These are phyloP conservation scores for Phaeomoniella chlamydospora DNA, from an alignment of 2,329 filamentous ascomycete species.

Conservation along the genomic window DNA sequence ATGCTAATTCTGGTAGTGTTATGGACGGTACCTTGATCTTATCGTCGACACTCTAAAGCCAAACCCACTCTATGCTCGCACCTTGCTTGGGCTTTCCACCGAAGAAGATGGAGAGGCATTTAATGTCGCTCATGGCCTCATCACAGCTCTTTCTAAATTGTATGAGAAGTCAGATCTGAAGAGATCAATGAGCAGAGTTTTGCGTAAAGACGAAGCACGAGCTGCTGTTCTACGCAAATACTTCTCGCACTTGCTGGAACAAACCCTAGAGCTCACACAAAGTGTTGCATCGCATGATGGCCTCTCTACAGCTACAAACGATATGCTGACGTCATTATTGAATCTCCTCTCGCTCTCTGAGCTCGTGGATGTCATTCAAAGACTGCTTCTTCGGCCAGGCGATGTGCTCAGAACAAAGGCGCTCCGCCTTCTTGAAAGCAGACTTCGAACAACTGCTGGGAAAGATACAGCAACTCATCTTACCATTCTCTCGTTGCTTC, in stretches of 20 bases:
- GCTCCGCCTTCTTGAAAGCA: slow-evolving; percentile 63
- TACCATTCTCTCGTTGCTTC: slow-evolving; percentile 41
- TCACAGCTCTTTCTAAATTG: slow-evolving; percentile 9
- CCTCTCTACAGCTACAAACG: slow-evolving; percentile 35
- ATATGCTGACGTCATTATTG: slow-evolving; percentile 65
- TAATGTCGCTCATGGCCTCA: slow-evolving; percentile 22
- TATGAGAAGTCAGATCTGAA: background rate
- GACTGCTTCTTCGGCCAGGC: slow-evolving; percentile 58
- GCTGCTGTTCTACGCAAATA: slow-evolving; percentile 50
- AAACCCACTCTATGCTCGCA: slow-evolving; percentile 58
- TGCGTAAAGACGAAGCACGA: slow-evolving; percentile 31
- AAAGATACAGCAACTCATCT: slow-evolving; percentile 53
- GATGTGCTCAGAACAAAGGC: slow-evolving; percentile 63
- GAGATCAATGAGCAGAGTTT: slow-evolving; percentile 1
- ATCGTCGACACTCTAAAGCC: slow-evolving; percentile 61
- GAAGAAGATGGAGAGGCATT: slow-evolving; percentile 15
- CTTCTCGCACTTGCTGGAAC: slow-evolving; percentile 56
- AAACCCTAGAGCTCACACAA: slow-evolving; percentile 51
- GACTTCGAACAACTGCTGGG: slow-evolving; percentile 59
- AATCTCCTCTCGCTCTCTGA: slow-evolving; percentile 74
- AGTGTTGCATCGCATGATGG: slow-evolving; percentile 19
- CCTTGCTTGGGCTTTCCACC: slow-evolving; percentile 50
- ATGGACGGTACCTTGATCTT: slow-evolving; percentile 63
- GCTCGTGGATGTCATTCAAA: slow-evolving; percentile 78
- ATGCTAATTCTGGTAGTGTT: too few relatives aligned